Base-by-base conservation (phyloP, 176 grass and related monocot genomes). In the Juncus effusus region DNA sequence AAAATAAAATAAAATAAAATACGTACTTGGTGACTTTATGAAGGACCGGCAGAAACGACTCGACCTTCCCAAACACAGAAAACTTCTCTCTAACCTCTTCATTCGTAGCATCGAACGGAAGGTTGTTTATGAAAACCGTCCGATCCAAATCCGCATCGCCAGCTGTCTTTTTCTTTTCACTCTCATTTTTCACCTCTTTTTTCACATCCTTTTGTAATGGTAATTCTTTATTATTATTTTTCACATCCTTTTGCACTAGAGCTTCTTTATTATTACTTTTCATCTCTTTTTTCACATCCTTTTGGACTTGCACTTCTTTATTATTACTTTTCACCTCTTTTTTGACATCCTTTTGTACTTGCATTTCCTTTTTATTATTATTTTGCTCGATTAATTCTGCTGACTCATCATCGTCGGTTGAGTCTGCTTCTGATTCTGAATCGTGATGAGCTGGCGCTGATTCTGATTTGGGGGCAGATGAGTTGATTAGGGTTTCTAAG, bases 21-120 rank as follows among this genome's bases (percentile, higher is more conserved):
- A 81, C 88, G 73, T 84, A 97, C 94, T 89, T 97, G 56, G 88
- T 97, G 64, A 92, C 80, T 80, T 89, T 85, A 84, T 97, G 94
- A 65, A 97, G 85, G 65, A 97, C 94, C 3, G 77, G 85, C 52
- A 81, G 61, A 85, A 86, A 92, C 54, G 94, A 92, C 81, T 92
- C 69, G 5, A 97, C 80, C 57, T 86, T 86, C 67, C 94, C 94
- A 67, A 92, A 97, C 15, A 86, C 61, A 64, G 88, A 82, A 61
- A 97, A 97, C 63, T 86, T 82, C 56, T 77, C 69, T 59, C 70
- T 80, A 38, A 97, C 83, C 67, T 92, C 94, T 78, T 92, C 80
- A 53, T 64, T 80, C 5, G 62, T 84, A 62, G 77, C 57, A 84
- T 86, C 94, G 69, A 97, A 97, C 62, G 94, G 88, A 81, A 97